Evolutionary conservation across 345 rosid genomes (phyloP).

Genomic region (Brassica nigra): DNA sequence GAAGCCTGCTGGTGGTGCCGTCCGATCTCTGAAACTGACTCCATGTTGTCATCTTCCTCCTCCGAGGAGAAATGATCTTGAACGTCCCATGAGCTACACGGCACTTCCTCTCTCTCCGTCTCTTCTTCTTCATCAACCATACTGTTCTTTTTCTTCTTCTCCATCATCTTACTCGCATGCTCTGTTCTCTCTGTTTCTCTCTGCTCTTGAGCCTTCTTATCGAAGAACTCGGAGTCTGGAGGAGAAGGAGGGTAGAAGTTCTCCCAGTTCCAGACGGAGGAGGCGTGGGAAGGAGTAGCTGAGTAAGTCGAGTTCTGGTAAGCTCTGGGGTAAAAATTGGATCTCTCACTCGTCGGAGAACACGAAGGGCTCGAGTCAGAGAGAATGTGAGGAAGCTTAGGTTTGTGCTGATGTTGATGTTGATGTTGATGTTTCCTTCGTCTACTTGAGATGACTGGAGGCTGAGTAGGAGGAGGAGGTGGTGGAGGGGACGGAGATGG

Average conservation of each 20-base stretch:
- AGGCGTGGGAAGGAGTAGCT: conserved; percentile 78
- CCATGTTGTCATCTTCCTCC: conserved; percentile 49
- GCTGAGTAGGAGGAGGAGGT: conserved; percentile 57
- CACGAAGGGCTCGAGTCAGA: conserved; percentile 62
- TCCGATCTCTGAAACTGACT: conserved; percentile 71
- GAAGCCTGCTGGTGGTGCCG: conserved; percentile 23
- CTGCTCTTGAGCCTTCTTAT: conserved; percentile 45
- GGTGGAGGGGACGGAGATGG: conserved; percentile 41
- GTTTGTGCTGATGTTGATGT: conserved; percentile 26
- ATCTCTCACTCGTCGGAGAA: conserved; percentile 62
- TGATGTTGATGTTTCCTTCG: conserved; percentile 35
- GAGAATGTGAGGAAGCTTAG: conserved; percentile 86
- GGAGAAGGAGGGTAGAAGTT: conserved; percentile 94
- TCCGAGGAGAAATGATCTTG: conserved; percentile 57
- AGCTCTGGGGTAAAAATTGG: conserved; percentile 62
- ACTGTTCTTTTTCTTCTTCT: not conserved
- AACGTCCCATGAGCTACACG: conserved; percentile 91
- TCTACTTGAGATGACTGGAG: conserved; percentile 45
- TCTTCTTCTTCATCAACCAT: conserved; percentile 31
- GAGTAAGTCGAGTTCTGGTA: conserved; percentile 71
- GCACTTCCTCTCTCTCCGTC: conserved; percentile 90
- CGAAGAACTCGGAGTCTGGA: conserved; percentile 83
- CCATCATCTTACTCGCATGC: conserved; percentile 37
- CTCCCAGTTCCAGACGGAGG: conserved; percentile 98
- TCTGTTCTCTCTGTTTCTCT: conserved; percentile 64